Percentiles rank a stretch among this genome's conserved stretches.
These are phyloP conservation scores for Benincasa hispida DNA, from an alignment of 306 rosid species.

Conservation along the genomic window DNA sequence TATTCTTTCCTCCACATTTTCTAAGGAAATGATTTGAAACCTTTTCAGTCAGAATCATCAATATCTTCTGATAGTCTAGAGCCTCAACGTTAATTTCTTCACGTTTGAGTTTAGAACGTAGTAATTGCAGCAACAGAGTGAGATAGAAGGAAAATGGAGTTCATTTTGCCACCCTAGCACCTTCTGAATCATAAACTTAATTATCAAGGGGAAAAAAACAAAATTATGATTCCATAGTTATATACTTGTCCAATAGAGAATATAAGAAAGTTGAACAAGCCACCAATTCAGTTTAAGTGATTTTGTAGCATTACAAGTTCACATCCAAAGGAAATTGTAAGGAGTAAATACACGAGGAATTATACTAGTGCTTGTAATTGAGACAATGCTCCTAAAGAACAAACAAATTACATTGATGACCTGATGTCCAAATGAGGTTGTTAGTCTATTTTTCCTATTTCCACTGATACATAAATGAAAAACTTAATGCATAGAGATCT, in stretches of 20 bases:
- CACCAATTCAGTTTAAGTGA: not conserved
- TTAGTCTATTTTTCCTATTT: not conserved
- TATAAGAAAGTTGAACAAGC: not conserved
- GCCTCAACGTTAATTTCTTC: not conserved
- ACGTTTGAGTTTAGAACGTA: not conserved
- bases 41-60: not conserved
- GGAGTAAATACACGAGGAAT: not conserved
- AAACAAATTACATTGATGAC: not conserved
- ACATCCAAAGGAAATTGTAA: not conserved
- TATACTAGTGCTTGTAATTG: not conserved
- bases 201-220: not conserved
- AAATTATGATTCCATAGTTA: not conserved
- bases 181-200: not conserved
- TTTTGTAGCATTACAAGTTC: not conserved
- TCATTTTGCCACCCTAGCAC: not conserved
- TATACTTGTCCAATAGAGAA: not conserved
- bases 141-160: not conserved
- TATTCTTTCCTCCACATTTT: not conserved
- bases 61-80: not conserved
- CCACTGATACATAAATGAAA: not conserved
- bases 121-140: not conserved
- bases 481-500: conserved; percentile 1
- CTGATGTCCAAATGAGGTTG: not conserved
- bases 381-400: not conserved
- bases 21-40: not conserved